Percentiles rank a stretch among this genome's conserved stretches.
Evolutionary conservation across 148 eudicot species (phyloP).

Genomic region (Fagopyrum homotropicum): DNA sequence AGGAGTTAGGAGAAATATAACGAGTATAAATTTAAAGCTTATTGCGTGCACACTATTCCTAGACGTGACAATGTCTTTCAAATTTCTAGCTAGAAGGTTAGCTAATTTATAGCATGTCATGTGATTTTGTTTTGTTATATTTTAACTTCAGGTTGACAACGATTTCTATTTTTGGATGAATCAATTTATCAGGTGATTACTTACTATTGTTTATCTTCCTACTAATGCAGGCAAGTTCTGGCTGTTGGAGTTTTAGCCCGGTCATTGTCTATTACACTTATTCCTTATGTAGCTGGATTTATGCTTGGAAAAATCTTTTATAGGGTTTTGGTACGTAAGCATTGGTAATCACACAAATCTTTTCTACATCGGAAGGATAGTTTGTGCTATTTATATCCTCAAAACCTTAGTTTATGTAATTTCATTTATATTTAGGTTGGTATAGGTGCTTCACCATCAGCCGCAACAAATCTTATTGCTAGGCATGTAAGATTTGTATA

Average conservation of each 20-base stretch:
- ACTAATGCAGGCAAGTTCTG: slow-evolving; percentile 68
- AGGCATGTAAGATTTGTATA: slow-evolving; percentile 44
- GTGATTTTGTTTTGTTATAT: not conserved
- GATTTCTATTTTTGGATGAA: not conserved
- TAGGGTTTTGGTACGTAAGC: slow-evolving; percentile 64
- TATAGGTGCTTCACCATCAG: slow-evolving; percentile 98
- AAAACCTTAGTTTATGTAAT: not conserved
- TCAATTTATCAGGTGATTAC: not conserved
- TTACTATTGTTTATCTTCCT: not conserved
- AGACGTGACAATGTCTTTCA: too few species aligned
- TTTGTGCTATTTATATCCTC: slow-evolving; percentile 1
- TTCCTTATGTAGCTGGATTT: slow-evolving; percentile 83
- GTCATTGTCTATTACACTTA: slow-evolving; percentile 91
- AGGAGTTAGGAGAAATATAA: too few species aligned
- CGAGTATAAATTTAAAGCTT: too few species aligned
- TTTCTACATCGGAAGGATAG: not conserved
- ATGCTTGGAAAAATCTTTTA: slow-evolving; percentile 84
- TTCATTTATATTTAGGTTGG: slow-evolving; percentile 64
- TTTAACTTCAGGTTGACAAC: not conserved
- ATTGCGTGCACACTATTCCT: too few species aligned
- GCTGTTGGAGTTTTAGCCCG: slow-evolving; percentile 80
- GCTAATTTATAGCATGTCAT: slow-evolving; percentile 21
- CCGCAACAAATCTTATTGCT: slow-evolving; percentile 98
- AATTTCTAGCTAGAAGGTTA: slow-evolving; percentile 84
- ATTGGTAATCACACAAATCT: not conserved